Evolutionary conservation across 768 basidiomycete genomes (phyloP).

Genomic region (Xerocomellus dryophilus): DNA sequence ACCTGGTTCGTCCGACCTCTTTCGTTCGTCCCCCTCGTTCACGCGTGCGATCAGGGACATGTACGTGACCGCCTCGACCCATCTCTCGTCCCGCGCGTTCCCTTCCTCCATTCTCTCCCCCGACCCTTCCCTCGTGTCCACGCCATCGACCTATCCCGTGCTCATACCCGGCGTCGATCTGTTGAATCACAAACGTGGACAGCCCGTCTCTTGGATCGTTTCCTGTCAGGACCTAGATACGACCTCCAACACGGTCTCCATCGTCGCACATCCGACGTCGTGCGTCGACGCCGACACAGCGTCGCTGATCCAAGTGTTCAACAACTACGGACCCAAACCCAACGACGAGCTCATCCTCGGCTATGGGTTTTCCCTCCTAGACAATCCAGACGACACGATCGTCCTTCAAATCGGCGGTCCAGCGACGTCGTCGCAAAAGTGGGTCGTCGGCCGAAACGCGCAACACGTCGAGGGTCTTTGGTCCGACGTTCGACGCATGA

Average conservation of each 20-base stretch:
- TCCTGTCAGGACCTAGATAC: slow-evolving; percentile 32
- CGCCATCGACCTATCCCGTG: slow-evolving; percentile 61
- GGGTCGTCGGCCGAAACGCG: slow-evolving; percentile 62
- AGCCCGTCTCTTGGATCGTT: slow-evolving; percentile 82
- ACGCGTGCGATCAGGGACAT: slow-evolving; percentile 50
- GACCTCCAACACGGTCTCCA: slow-evolving; percentile 47
- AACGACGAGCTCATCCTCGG: slow-evolving; percentile 88
- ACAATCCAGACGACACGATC: slow-evolving; percentile 87
- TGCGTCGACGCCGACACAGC: slow-evolving; percentile 3
- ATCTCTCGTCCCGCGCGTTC: slow-evolving; percentile 86
- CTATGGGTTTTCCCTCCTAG: slow-evolving; percentile 80
- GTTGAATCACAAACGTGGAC: slow-evolving; percentile 78
- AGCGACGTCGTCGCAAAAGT: slow-evolving; percentile 36
- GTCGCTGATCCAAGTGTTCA: slow-evolving; percentile 52
- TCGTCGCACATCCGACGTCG: slow-evolving; percentile 53
- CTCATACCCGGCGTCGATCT: slow-evolving; percentile 86
- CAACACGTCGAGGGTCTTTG: slow-evolving; percentile 57
- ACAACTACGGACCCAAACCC: slow-evolving; percentile 91
- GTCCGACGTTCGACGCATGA: slow-evolving; percentile 44
- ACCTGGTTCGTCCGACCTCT: slow-evolving; percentile 58
- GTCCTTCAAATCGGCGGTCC: slow-evolving; percentile 68
- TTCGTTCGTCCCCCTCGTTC: slow-evolving; percentile 27
- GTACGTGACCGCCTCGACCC: slow-evolving; percentile 70
- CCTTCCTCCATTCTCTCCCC: slow-evolving; percentile 76
- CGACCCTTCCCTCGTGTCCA: slow-evolving; percentile 48